These are phyloP conservation scores for Kockiozyma suomiensis DNA, from an alignment of 805 yeast species.

Conservation along the genomic window DNA sequence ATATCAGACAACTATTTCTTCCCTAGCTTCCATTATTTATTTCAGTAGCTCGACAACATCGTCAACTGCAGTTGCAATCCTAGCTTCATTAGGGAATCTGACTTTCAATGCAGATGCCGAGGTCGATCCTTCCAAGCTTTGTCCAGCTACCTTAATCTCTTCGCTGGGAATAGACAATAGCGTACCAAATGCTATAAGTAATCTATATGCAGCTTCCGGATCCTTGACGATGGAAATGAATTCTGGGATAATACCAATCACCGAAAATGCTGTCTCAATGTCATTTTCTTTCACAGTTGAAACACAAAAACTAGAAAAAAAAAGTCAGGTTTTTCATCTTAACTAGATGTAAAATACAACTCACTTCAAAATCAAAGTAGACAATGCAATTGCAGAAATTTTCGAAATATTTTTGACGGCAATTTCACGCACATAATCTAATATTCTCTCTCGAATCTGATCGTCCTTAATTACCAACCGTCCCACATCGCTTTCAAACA, in stretches of 20 bases:
- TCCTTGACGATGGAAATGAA: conserved; percentile 44
- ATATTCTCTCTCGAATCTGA: conserved; percentile 11
- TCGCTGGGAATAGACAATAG: conserved; percentile 39
- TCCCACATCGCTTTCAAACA: conserved; percentile 46
- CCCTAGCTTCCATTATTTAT: no score
- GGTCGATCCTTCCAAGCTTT: conserved; percentile 22
- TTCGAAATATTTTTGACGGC: conserved; percentile 6
- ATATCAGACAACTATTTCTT: background rate
- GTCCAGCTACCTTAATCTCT: conserved; percentile 23
- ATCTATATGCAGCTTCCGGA: conserved; percentile 70
- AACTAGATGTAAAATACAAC: conserved; percentile 31
- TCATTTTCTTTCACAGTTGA: conserved; percentile 46
- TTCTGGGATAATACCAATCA: conserved; percentile 41
- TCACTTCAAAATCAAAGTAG: conserved; percentile 38
- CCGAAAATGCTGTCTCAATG: conserved; percentile 37
- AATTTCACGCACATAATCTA: conserved; percentile 21
- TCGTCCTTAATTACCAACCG: conserved; percentile 33
- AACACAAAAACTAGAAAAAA: conserved; percentile 47
- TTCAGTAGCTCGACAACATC: conserved; percentile 16
- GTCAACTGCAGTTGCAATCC: conserved; percentile 19
- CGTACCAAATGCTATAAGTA: conserved; percentile 66
- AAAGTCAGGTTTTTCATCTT: conserved; percentile 4
- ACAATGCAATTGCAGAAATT: conserved; percentile 24
- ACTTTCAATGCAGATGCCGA: conserved; percentile 8
- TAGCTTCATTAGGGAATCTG: conserved; percentile 10